Evolutionary conservation across 352 stramenopile species (phyloP).

Genomic region (Pelagophyceae sp.): DNA sequence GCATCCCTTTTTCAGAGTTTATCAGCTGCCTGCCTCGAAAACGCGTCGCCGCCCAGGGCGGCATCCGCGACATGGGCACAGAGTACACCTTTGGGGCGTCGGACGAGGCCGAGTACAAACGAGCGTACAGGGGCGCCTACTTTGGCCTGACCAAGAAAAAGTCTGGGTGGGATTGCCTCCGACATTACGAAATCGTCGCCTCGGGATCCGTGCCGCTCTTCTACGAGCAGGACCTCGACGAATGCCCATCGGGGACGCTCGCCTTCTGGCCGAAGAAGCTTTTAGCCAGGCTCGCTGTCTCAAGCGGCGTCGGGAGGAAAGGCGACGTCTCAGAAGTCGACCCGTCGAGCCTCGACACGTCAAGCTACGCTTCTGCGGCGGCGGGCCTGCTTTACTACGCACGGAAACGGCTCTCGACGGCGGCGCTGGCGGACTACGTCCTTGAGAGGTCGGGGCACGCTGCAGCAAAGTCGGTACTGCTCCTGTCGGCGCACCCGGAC

Average conservation of each 20-base stretch:
- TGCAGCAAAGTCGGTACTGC: conserved; percentile 3
- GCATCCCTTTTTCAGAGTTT: neutral
- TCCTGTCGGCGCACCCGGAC: conserved; percentile 18
- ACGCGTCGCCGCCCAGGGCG: neutral
- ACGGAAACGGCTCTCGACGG: conserved; percentile 11
- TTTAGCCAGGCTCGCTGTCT: neutral
- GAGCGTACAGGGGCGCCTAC: conserved; percentile 7
- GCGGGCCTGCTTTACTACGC: conserved; percentile 7
- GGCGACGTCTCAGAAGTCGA: neutral
- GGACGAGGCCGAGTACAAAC: conserved; percentile 25
- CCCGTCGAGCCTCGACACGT: too few relatives aligned
- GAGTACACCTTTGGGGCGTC: conserved; percentile 12
- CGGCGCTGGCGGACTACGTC: conserved; percentile 6
- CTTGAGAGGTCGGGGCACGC: conserved; percentile 6
- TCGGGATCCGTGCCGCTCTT: conserved; percentile 20
- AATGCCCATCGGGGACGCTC: neutral
- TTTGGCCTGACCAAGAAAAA: conserved; percentile 26
- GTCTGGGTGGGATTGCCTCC: conserved; percentile 29
- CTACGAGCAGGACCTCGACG: conserved; percentile 21
- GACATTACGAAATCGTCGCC: conserved; percentile 32
- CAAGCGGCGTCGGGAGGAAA: neutral
- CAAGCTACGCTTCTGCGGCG: neutral
- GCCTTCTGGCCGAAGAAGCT: conserved; percentile 20
- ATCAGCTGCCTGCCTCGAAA: conserved; percentile 9
- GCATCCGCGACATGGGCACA: neutral